A percentile compares a stretch with the other conserved stretches of the same genome.
Conservation (phyloP, 495 filamentous ascomycete species). For the Jackrogersella minutella region DNA sequence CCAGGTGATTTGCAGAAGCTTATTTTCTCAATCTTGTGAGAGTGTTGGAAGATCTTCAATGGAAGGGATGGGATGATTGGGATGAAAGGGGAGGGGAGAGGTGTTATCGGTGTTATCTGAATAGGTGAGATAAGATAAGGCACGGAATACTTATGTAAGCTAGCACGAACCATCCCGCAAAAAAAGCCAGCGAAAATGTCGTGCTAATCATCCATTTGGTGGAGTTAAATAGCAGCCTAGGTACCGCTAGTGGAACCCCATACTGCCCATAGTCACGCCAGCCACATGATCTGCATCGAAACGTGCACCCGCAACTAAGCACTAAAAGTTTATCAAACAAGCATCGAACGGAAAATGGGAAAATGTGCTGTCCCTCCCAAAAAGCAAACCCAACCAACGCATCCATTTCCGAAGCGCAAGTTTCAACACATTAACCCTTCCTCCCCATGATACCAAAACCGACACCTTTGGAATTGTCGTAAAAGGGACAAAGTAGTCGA, state of each 20-base stretch:
- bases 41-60: not conserved
- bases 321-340: no score
- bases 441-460: conserved; percentile 16
- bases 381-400: conserved; percentile 33
- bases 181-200: no score
- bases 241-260: not conserved
- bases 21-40: not conserved
- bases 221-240: no score
- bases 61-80: not conserved
- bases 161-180: conserved; percentile 1
- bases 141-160: not conserved
- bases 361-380: conserved; percentile 30
- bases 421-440: no score
- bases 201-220: not conserved
- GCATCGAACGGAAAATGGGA: not conserved
- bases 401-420: conserved; percentile 16
- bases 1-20: conserved; percentile 17
- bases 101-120: no score
- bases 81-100: no score
- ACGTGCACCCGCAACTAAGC: no score
- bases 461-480: conserved; percentile 4
- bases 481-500: conserved; percentile 16
- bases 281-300: conserved; percentile 34
- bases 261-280: conserved; percentile 16
- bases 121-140: conserved; percentile 20